These are phyloP conservation scores for Tothia fuscella DNA, from an alignment of 2,329 filamentous ascomycete genomes.

Conservation along the genomic window DNA sequence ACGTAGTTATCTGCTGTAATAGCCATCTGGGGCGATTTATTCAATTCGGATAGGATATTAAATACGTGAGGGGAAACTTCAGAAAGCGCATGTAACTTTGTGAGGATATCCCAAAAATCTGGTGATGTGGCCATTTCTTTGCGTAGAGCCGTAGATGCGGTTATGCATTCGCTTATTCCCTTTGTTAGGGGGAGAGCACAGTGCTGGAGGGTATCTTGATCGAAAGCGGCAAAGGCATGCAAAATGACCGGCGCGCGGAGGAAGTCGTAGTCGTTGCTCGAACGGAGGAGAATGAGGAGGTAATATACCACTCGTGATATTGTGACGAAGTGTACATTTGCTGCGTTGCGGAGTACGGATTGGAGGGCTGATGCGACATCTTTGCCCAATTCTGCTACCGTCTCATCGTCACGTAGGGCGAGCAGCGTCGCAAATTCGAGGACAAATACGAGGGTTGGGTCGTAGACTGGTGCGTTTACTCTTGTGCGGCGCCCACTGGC, in stretches of 20 bases:
- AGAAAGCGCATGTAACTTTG: constrained; percentile 55
- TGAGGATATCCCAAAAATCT: constrained; percentile 90
- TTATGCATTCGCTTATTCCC: constrained; percentile 69
- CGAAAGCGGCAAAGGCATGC: constrained; percentile 80
- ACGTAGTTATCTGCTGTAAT: constrained; percentile 96
- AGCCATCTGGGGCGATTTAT: constrained; percentile 48
- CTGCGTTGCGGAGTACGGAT: constrained; percentile 65
- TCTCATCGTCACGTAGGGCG: constrained; percentile 61
- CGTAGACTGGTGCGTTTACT: constrained; percentile 48
- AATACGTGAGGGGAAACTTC: constrained; percentile 71
- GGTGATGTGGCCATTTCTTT: constrained; percentile 94
- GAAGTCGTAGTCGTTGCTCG: constrained; percentile 86
- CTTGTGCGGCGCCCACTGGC: constrained; percentile 37
- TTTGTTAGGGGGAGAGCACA: constrained; percentile 65
- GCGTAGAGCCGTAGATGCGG: constrained; percentile 62
- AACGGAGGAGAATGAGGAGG: constrained; percentile 65
- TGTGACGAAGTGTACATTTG: constrained; percentile 69
- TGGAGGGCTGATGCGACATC: constrained; percentile 71
- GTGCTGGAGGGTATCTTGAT: constrained; percentile 63
- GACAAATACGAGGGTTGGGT: constrained; percentile 79
- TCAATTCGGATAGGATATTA: constrained; percentile 68
- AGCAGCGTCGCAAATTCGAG: constrained; percentile 80
- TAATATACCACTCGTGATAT: constrained; percentile 80
- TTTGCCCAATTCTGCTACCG: constrained; percentile 62
- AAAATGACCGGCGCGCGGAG: constrained; percentile 84